These are phyloP conservation scores for Pythium insidiosum DNA, from an alignment of 352 stramenopile species.

Conservation along the genomic window DNA sequence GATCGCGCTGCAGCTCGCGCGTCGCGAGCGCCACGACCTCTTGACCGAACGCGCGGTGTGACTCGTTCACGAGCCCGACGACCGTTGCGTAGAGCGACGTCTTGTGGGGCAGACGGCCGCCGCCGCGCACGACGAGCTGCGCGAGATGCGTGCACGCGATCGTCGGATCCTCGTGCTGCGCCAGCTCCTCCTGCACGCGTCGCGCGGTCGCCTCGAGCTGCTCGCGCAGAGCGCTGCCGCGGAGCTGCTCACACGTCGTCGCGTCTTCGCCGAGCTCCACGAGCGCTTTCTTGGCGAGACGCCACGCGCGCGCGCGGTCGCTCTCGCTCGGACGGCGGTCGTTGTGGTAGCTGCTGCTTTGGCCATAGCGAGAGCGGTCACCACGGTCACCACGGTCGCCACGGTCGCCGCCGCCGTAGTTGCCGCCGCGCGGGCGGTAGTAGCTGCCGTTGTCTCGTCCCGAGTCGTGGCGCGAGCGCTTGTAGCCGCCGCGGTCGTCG, in stretches of 20 bases:
- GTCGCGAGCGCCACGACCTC: slow-evolving; percentile 33
- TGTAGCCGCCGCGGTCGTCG: slow-evolving; percentile 33
- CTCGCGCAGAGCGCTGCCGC: slow-evolving; percentile 26
- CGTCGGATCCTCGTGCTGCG: slow-evolving; percentile 34
- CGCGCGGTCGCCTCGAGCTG: slow-evolving; percentile 31
- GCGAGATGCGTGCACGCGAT: slow-evolving; percentile 53
- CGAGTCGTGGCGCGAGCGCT: slow-evolving; percentile 51
- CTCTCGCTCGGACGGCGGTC: slow-evolving; percentile 34
- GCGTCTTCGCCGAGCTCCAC: slow-evolving; percentile 54
- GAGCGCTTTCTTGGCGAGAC: slow-evolving; percentile 63
- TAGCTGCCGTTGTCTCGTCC: slow-evolving; percentile 15
- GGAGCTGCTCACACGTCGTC: slow-evolving; percentile 19
- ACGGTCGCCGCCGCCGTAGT: slow-evolving; percentile 13
- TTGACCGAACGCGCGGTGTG: slow-evolving; percentile 41
- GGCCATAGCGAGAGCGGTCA: slow-evolving; percentile 2
- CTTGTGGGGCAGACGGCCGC: slow-evolving; percentile 52
- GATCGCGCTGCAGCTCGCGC: slow-evolving; percentile 35
- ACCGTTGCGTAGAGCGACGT: slow-evolving; percentile 63
- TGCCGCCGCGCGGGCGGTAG: slow-evolving; percentile 14
- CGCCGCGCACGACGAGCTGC: slow-evolving; percentile 44
- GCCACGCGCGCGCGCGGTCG: slow-evolving; percentile 59
- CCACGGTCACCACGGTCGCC: slow-evolving; percentile 10
- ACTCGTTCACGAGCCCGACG: slow-evolving; percentile 58
- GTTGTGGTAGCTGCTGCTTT: slow-evolving; percentile 22
- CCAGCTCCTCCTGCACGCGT: slow-evolving; percentile 42